These are phyloP conservation scores for Persicaria maculosa DNA, from an alignment of 148 eudicot species.

Conservation along the genomic window DNA sequence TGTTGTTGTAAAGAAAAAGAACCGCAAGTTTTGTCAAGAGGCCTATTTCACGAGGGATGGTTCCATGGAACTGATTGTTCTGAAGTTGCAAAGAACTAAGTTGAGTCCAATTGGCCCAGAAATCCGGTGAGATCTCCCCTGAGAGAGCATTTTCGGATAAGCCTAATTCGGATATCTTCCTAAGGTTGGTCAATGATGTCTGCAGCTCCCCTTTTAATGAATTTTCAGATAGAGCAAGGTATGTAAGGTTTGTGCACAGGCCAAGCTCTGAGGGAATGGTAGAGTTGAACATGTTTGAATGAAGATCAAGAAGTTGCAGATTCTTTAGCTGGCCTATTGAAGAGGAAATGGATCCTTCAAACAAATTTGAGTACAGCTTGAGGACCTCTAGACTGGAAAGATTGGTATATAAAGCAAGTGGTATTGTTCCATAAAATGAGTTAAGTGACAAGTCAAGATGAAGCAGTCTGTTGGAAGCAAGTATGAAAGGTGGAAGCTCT, in stretches of 20 bases:
- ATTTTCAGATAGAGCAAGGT: constrained; percentile 3
- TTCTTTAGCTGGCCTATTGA: constrained; percentile 21
- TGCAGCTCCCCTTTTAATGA: constrained; percentile 24
- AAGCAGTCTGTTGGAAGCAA: too few species aligned
- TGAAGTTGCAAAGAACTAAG: constrained; percentile 27
- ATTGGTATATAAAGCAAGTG: too few species aligned
- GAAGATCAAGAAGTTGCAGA: constrained; percentile 23
- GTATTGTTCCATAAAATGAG: too few species aligned
- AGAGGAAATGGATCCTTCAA: too few species aligned
- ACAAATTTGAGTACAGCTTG: too few species aligned
- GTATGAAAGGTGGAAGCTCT: too few species aligned
- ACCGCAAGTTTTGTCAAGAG: constrained; percentile 20
- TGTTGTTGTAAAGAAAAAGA: constrained; percentile 22
- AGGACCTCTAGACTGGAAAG: too few species aligned
- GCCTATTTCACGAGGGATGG: too few species aligned
- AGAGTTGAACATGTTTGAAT: constrained; percentile 19
- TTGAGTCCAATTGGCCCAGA: constrained; percentile 27
- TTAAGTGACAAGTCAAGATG: too few species aligned
- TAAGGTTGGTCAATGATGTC: constrained; percentile 24
- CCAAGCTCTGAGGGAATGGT: constrained; percentile 32
- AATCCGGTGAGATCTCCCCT: constrained; percentile 23
- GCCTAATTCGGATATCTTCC: constrained; percentile 16
- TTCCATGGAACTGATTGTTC: constrained; percentile 25
- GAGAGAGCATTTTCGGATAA: constrained; percentile 21
- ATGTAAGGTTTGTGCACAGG: constrained; percentile 23